phyloP scores from a whole-genome alignment of 495 filamentous ascomycete species.

The Trichocladium uniseriatum region DNA sequence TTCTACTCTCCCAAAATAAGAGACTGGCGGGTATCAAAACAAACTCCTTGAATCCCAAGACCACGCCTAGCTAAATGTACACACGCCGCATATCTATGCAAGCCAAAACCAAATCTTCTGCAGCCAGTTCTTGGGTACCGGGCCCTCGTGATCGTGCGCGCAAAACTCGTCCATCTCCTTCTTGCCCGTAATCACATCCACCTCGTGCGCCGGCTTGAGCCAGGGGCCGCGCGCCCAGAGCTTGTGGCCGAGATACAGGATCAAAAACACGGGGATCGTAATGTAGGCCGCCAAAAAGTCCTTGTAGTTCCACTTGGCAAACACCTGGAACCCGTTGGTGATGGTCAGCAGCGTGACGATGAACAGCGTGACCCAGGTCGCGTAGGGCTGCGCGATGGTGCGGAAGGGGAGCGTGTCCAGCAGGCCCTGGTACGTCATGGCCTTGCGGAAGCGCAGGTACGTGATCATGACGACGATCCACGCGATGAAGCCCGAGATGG shows the following conservation, averaged over 20 bases:
- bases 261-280: conserved; percentile 36
- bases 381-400: conserved; percentile 36
- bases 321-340: conserved; percentile 42
- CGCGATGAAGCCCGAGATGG: conserved; percentile 41
- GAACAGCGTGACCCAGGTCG: conserved; percentile 29
- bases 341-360: conserved; percentile 34
- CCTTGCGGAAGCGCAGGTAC: conserved; percentile 39
- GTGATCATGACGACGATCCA: conserved; percentile 43
- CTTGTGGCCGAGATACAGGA: conserved; percentile 37
- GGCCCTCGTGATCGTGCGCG: conserved; percentile 26
- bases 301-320: conserved; percentile 29
- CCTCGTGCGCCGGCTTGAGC: conserved; percentile 20
- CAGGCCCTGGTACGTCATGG: conserved; percentile 30
- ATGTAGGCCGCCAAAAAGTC: conserved; percentile 41
- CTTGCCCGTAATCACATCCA: conserved; percentile 41
- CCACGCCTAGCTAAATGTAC: neutral
- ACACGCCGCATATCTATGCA: conserved; percentile 19
- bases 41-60: neutral
- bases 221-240: conserved; percentile 24
- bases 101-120: conserved; percentile 42
- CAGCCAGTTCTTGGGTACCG: conserved; percentile 31
- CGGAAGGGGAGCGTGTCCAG: conserved; percentile 32
- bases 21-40: neutral
- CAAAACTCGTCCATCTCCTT: conserved; percentile 42
- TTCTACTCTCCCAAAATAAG: no score